Conservation (phyloP, 495 filamentous ascomycete genomes). For the Podospora appendiculata region DNA sequence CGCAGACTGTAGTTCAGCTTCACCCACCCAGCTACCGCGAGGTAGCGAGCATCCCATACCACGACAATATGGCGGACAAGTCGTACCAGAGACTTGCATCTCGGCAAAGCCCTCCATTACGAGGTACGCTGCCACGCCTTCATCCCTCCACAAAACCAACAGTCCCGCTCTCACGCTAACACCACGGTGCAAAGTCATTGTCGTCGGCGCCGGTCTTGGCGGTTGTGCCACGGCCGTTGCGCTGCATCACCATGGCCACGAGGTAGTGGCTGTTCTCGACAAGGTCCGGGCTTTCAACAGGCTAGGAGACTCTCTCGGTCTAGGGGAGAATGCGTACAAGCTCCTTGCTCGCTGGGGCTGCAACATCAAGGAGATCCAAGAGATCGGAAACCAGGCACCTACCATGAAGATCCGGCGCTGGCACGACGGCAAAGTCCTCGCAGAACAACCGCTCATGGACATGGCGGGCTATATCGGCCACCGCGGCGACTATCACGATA, state of each 20-base stretch:
- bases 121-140: not conserved
- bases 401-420: slow-evolving; percentile 47
- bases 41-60: not conserved
- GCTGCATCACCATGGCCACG: slow-evolving; percentile 43
- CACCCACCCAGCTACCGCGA: too few relatives aligned
- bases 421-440: slow-evolving; percentile 44
- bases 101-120: slow-evolving; percentile 6
- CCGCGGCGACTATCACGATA: slow-evolving; percentile 44
- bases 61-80: not conserved
- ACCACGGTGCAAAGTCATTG: slow-evolving; percentile 24
- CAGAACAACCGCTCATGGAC: slow-evolving; percentile 48
- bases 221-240: slow-evolving; percentile 46
- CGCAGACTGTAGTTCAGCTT: not conserved
- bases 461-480: slow-evolving; percentile 50
- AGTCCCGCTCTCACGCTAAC: not conserved
- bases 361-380: slow-evolving; percentile 24
- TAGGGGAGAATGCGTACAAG: slow-evolving; percentile 45
- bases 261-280: slow-evolving; percentile 39
- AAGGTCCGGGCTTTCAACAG: slow-evolving; percentile 40
- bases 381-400: slow-evolving; percentile 46
- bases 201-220: slow-evolving; percentile 48
- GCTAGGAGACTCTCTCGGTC: slow-evolving; percentile 43
- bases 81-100: slow-evolving; percentile 1
- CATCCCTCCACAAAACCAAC: not conserved
- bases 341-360: slow-evolving; percentile 43